Percentiles rank a stretch among this genome's conserved stretches.
Evolutionary conservation across 306 rosid genomes (phyloP).

Genomic region (Rosa chinensis): DNA sequence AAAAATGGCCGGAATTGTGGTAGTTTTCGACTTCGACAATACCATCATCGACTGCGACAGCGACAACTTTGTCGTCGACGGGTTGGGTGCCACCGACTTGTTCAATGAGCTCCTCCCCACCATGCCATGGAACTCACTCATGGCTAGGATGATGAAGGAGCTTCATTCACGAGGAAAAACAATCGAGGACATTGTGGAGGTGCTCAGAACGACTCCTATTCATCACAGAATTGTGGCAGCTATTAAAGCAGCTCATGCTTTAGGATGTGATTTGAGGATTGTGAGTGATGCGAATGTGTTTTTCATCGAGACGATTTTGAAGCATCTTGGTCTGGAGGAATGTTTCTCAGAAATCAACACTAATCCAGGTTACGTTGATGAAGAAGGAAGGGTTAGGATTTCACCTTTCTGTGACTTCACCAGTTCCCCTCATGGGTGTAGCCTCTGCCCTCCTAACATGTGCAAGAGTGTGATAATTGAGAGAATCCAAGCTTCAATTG

Average conservation of each 20-base stretch:
- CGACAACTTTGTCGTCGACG: conserved; percentile 75
- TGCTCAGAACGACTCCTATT: conserved; percentile 50
- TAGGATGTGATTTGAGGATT: conserved; percentile 78
- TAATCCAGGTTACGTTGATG: conserved; percentile 56
- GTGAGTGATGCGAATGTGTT: conserved; percentile 77
- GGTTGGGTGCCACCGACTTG: conserved; percentile 57
- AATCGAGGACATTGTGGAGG: conserved; percentile 44
- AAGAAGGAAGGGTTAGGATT: conserved; percentile 57
- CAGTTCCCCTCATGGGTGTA: conserved; percentile 55
- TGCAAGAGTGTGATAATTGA: conserved; percentile 46
- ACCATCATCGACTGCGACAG: conserved; percentile 72
- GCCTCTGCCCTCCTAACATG: conserved; percentile 77
- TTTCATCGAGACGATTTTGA: conserved; percentile 64
- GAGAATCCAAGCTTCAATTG: conserved; percentile 18
- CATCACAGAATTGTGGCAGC: conserved; percentile 58
- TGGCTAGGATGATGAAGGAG: conserved; percentile 76
- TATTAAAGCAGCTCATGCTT: conserved; percentile 53
- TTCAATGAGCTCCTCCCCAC: conserved; percentile 65
- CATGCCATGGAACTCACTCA: conserved; percentile 17
- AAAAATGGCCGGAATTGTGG: conserved; percentile 45
- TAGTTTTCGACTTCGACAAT: conserved; percentile 23
- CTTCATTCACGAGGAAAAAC: conserved; percentile 53
- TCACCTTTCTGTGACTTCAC: conserved; percentile 55
- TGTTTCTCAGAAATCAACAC: conserved; percentile 70
- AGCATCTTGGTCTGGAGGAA: conserved; percentile 57